Evolutionary conservation across 345 rosid genomes (phyloP).

Genomic region (Lumnitzera racemosa): DNA sequence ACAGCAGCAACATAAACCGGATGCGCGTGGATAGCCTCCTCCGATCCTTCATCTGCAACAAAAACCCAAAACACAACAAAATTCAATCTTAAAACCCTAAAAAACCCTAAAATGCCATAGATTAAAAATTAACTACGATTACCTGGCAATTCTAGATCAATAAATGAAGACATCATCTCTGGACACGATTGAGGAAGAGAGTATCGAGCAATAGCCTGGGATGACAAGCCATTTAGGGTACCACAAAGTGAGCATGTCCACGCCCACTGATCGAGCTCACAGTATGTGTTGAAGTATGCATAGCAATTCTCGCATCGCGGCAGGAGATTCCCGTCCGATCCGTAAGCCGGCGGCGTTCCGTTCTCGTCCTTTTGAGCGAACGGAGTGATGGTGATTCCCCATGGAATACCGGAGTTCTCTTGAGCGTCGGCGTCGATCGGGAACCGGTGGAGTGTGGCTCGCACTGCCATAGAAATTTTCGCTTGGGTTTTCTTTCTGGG

Average conservation of each 20-base stretch:
- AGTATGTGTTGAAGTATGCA: slow-evolving; percentile 88
- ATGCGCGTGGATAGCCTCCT: slow-evolving; percentile 62
- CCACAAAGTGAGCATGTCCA: slow-evolving; percentile 93
- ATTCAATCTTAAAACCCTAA: neutral
- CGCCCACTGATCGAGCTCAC: slow-evolving; percentile 96
- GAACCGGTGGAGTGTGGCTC: slow-evolving; percentile 76
- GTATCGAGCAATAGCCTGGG: slow-evolving; percentile 71
- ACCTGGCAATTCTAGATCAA: slow-evolving; percentile 87
- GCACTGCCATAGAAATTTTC: slow-evolving; percentile 51
- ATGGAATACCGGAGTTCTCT: slow-evolving; percentile 78
- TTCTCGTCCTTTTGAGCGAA: slow-evolving; percentile 81
- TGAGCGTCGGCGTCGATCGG: slow-evolving; percentile 73
- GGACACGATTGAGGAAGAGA: slow-evolving; percentile 69
- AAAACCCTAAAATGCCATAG: neutral
- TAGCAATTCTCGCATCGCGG: slow-evolving; percentile 95
- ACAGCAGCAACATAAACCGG: slow-evolving; percentile 98
- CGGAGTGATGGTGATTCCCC: slow-evolving; percentile 91
- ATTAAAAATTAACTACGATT: slow-evolving; percentile 9
- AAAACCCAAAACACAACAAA: slow-evolving; percentile 8
- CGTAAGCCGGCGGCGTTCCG: slow-evolving; percentile 65
- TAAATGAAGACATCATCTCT: slow-evolving; percentile 87
- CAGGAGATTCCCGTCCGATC: slow-evolving; percentile 69
- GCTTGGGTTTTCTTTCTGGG: slow-evolving; percentile 1
- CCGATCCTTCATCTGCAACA: slow-evolving; percentile 62
- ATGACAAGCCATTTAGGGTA: slow-evolving; percentile 73